A percentile compares a stretch with the other conserved stretches of the same genome.
Conservation (phyloP, 129 eudicot species). For the Rutidosis leptorrhynchoides region DNA sequence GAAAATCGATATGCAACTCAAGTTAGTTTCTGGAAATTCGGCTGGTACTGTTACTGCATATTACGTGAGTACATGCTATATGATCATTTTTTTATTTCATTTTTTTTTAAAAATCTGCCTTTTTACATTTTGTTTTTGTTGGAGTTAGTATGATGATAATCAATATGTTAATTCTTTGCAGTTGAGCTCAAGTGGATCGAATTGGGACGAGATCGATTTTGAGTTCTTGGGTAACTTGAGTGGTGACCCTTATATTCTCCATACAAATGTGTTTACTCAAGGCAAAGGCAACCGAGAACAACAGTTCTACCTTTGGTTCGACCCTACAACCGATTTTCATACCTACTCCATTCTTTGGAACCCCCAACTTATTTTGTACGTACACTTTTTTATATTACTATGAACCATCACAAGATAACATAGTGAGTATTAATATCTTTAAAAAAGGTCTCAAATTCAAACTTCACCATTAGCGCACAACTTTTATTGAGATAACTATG, state of each 20-base stretch:
- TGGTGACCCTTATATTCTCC: constrained; percentile 32
- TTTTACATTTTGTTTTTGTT: not conserved
- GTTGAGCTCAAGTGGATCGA: constrained; percentile 11
- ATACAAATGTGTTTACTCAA: constrained; percentile 28
- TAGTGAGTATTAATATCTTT: too few species aligned
- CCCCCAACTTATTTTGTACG: constrained; percentile 34
- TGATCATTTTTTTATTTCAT: not conserved
- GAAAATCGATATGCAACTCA: constrained; percentile 52
- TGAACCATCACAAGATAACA: too few species aligned
- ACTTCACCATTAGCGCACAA: too few species aligned
- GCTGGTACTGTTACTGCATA: constrained; percentile 53
- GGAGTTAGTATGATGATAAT: not conserved
- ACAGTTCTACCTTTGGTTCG: constrained; percentile 33
- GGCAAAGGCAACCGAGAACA: constrained; percentile 34
- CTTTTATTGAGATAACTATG: too few species aligned
- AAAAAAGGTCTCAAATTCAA: too few species aligned
- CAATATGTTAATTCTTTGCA: not conserved
- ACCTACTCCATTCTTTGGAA: constrained; percentile 32
- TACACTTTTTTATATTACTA: not conserved
- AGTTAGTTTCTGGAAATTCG: constrained; percentile 53
- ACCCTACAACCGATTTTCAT: constrained; percentile 30
- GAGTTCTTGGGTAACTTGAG: constrained; percentile 32
- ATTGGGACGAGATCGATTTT: constrained; percentile 39
- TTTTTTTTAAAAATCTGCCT: not conserved
- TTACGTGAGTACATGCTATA: constrained; percentile 18